These are phyloP conservation scores for Ganoderma meredithae DNA, from an alignment of 1,284 basidiomycete genomes.

Conservation along the genomic window DNA sequence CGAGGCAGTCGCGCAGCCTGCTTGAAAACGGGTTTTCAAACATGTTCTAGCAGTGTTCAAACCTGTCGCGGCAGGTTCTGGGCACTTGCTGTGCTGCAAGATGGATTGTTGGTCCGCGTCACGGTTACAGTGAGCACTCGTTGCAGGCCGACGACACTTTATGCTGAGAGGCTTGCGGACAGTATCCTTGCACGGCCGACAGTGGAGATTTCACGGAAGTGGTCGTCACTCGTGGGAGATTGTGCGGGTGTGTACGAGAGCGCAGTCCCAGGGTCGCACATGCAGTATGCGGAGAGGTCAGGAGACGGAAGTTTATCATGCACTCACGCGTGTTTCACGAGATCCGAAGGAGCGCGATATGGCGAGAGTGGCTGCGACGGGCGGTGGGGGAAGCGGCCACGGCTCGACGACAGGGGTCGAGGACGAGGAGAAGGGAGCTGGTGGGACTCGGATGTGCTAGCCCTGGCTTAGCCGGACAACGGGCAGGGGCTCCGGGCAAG, in stretches of 20 bases:
- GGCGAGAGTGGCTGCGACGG: neutral
- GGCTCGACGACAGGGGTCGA: neutral
- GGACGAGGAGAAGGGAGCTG: neutral
- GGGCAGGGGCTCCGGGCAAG: slow-evolving; percentile 21
- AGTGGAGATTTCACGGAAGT: slow-evolving; percentile 10
- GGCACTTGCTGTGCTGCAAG: neutral
- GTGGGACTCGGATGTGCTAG: neutral
- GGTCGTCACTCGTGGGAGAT: slow-evolving; percentile 16
- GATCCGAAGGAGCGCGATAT: slow-evolving; percentile 24
- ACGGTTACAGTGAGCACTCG: neutral
- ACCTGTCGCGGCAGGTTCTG: neutral
- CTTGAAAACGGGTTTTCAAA: neutral
- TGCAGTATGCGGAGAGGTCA: slow-evolving; percentile 21
- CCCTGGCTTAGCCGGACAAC: slow-evolving; percentile 8
- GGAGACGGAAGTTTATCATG: slow-evolving; percentile 17
- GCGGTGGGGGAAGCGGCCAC: slow-evolving; percentile 2
- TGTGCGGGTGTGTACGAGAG: slow-evolving; percentile 8
- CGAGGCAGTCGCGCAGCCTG: neutral
- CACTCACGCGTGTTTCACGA: slow-evolving; percentile 11
- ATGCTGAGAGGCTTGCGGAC: neutral
- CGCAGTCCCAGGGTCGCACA: slow-evolving; percentile 5
- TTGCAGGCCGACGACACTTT: neutral
- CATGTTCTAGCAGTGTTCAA: neutral
- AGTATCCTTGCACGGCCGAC: neutral
- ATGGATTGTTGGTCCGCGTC: neutral